Base-by-base conservation (phyloP, 139 green algal genomes). In the Coelastrella sp. region DNA sequence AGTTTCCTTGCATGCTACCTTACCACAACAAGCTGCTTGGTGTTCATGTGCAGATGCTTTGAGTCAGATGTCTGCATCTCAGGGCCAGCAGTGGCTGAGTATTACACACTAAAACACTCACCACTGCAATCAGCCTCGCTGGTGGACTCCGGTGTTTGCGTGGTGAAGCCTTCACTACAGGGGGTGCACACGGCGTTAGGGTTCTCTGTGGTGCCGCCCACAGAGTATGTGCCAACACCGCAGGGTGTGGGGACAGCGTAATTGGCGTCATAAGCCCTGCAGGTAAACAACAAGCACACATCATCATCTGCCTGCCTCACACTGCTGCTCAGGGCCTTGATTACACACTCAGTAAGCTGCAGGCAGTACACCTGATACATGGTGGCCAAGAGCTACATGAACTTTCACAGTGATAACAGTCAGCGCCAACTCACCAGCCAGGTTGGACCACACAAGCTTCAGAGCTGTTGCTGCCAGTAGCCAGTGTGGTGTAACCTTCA, bases 381-480 rank as follows among this genome's bases (percentile, higher is more conserved):
- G 48, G 48, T 59, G 9, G 45, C 45, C 45, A 57, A 9, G 1
- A 23, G 11, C 45, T 23, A 13, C 45, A 57, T 23, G 11, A 57
- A 13, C 45, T 23, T 9, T 13, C 11, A 57, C 45, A 57, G 11
- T 57, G 45, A 57, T 57, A 57, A 57, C 45, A 57, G 15, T 57
- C 45, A 57, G 45, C 25, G 6, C 25, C 17, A 19, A 41, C 40
- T 57, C 17, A 30, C 68, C 17, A 40, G 17, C 68, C 68, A 19
- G 68, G 68, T 40, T 62, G 40, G 37, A 78, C 37, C 38, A 78
- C 68, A 48, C 68, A 78, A n/a, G 19, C 68, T 6, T 7, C 23
- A 4, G 5, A n/a, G 5, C 15, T 11, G 15, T 9, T 37, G 7
- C 27, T 62, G 68, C 68, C 68, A 15, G 5, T n/a, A 5, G 9